A percentile compares a stretch with the other conserved stretches of the same genome.
These are phyloP conservation scores for Penicillium sp. DNA, from an alignment of 2,329 filamentous ascomycete genomes.

Conservation along the genomic window DNA sequence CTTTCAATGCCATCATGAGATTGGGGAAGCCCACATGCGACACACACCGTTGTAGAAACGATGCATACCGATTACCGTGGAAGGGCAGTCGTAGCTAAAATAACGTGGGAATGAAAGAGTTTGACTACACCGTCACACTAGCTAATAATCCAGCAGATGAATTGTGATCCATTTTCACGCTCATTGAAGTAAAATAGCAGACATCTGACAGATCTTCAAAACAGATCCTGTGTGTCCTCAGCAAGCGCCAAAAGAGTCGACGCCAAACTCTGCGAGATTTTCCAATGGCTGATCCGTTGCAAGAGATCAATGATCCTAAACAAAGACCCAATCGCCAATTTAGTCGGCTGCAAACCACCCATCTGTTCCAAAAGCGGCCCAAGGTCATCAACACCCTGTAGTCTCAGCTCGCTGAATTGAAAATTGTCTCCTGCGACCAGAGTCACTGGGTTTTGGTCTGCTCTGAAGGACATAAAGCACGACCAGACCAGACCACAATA, in stretches of 20 bases:
- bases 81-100: too few relatives aligned
- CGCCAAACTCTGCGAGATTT: constrained; percentile 8
- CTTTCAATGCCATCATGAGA: too few relatives aligned
- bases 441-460: neutral
- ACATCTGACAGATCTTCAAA: neutral
- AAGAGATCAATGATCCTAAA: constrained; percentile 12
- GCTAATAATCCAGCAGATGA: too few relatives aligned
- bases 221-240: constrained; percentile 12
- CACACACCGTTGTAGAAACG: too few relatives aligned
- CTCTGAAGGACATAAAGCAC: constrained; percentile 6
- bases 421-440: neutral
- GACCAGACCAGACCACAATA: constrained; percentile 9
- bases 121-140: too few relatives aligned
- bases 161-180: neutral
- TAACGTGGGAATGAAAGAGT: too few relatives aligned
- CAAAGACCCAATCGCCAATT: constrained; percentile 7
- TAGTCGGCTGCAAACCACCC: constrained; percentile 1
- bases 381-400: constrained; percentile 4
- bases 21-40: too few relatives aligned
- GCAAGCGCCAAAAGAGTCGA: constrained; percentile 9
- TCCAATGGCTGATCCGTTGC: constrained; percentile 11
- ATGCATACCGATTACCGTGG: too few relatives aligned
- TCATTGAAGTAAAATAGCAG: neutral
- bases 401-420: constrained; percentile 3
- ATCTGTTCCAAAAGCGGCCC: constrained; percentile 1